A percentile compares a stretch with the other conserved stretches of the same genome.
phyloP scores from a whole-genome alignment of 2,329 filamentous ascomycete species.

The Paecilomyces formosus region DNA sequence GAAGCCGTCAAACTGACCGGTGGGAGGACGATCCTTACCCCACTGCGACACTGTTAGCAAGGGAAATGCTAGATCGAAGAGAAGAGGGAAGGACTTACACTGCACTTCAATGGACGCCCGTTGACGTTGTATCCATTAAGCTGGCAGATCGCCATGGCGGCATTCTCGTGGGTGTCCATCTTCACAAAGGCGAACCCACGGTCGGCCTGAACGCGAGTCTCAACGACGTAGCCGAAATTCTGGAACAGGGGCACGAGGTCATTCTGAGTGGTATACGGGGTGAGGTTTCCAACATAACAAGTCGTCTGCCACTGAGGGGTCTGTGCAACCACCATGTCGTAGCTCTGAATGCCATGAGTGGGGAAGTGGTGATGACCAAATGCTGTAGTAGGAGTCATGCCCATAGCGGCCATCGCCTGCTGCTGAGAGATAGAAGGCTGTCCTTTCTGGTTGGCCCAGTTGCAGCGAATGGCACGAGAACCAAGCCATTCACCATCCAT shows the following conservation, averaged over 20 bases:
- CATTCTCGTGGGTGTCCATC: slow-evolving; percentile 98
- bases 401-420: slow-evolving; percentile 94
- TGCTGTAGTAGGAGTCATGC: slow-evolving; percentile 93
- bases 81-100: slow-evolving; percentile 59
- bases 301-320: slow-evolving; percentile 98
- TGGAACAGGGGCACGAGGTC: slow-evolving; percentile 97
- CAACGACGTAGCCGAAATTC: slow-evolving; percentile 95
- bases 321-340: slow-evolving; percentile 92
- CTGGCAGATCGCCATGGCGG: slow-evolving; percentile 96
- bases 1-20: slow-evolving; percentile 73
- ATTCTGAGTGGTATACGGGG: slow-evolving; percentile 93
- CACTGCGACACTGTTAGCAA: slow-evolving; percentile 55
- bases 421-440: slow-evolving; percentile 98
- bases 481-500: slow-evolving; percentile 99
- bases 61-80: slow-evolving; percentile 15
- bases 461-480: slow-evolving; percentile 95
- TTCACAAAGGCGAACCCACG: slow-evolving; percentile 98
- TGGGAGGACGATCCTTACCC: slow-evolving; percentile 97
- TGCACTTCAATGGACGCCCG: slow-evolving; percentile 93
- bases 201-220: slow-evolving; percentile 96
- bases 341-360: slow-evolving; percentile 91
- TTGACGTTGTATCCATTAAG: slow-evolving; percentile 98
- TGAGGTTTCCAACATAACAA: slow-evolving; percentile 95
- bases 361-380: slow-evolving; percentile 98
- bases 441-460: slow-evolving; percentile 99